Base-by-base conservation (phyloP, 2,329 filamentous ascomycete genomes). In the Aspergillus hortae region DNA sequence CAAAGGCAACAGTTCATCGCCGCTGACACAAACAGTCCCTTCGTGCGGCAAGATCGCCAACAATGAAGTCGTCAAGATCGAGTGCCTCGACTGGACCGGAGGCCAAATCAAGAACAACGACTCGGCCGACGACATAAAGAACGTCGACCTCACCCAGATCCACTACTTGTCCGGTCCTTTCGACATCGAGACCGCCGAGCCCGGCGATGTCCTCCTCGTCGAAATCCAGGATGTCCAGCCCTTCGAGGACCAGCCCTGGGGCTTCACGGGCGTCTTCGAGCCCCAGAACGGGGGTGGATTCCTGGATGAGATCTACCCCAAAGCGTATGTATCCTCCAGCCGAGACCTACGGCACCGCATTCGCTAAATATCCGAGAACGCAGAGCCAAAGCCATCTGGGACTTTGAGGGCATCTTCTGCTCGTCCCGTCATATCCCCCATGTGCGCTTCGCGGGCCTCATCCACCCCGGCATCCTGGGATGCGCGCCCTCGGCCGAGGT, bases 201-300 rank as follows among this genome's bases (percentile, higher is more conserved):
- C 91, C 0, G 92, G 92, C 0, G 92, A 96, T 66, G 78, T 95
- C 1, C 79, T 95, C 0, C 75, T 95, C 0, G 88, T 96, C 6
- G 90, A 96, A 68, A 96, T 96, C 58, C 90, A 92, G 70, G 92
- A 96, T 64, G 89, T 96, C 0, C 90, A 96, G 74, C 92, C 92
- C 0, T 85, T 95, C 58, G 80, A 92, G 56, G 84, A 94, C 27
- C 83, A 87, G 52, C 90, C 90, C 0, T 96, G 92, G 92, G 92
- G 92, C 0, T 95, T 95, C 69, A 92, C 89, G 0, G 90, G 90
- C 7, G 74, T 94, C 4, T 96, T 96, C 64, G 79, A 86, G 49
- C 86, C 83, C 58, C 74, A 85, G 14, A 96, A 96, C 62, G 92
- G 92, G 5, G 92, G 92, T 7, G 91, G 92, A 0, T 96, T 96